Conservation (phyloP, 2,329 filamentous ascomycete species). For the Exutisphaerella laricina region DNA sequence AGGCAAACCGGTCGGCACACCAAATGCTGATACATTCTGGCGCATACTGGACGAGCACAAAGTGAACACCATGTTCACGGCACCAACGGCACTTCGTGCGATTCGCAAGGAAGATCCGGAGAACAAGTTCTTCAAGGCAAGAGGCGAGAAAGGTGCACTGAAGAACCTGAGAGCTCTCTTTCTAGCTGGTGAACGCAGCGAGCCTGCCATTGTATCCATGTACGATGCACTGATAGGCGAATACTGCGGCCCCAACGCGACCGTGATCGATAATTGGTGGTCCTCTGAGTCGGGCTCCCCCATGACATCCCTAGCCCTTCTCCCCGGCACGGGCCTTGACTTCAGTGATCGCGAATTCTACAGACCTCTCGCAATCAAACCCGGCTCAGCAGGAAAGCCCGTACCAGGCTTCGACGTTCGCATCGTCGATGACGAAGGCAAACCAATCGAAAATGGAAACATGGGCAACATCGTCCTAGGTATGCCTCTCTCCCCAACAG, state of each 20-base stretch:
- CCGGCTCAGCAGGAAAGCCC: slow-evolving; percentile 82
- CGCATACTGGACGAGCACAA: slow-evolving; percentile 76
- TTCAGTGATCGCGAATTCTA: slow-evolving; percentile 40
- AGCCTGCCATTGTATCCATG: slow-evolving; percentile 75
- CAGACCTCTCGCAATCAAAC: slow-evolving; percentile 60
- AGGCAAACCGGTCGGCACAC: slow-evolving; percentile 88
- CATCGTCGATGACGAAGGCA: slow-evolving; percentile 74
- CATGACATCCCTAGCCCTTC: slow-evolving; percentile 60
- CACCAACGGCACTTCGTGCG: slow-evolving; percentile 78
- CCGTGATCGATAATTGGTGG: slow-evolving; percentile 70
- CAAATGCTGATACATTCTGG: slow-evolving; percentile 85
- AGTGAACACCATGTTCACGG: slow-evolving; percentile 79
- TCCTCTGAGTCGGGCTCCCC: slow-evolving; percentile 65
- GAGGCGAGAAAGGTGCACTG: slow-evolving; percentile 66
- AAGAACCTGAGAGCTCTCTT: slow-evolving; percentile 68
- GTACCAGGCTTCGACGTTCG: slow-evolving; percentile 89
- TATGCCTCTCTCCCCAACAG: slow-evolving; percentile 76
- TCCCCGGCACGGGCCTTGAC: slow-evolving; percentile 56
- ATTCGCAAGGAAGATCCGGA: slow-evolving; percentile 81
- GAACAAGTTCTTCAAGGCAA: slow-evolving; percentile 57
- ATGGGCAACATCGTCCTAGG: slow-evolving; percentile 92
- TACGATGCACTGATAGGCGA: slow-evolving; percentile 68
- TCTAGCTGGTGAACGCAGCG: slow-evolving; percentile 81
- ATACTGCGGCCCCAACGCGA: slow-evolving; percentile 59
- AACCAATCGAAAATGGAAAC: slow-evolving; percentile 60